phyloP scores from a whole-genome alignment of 2,329 filamentous ascomycete species.

The Colletotrichum zoysiae region DNA sequence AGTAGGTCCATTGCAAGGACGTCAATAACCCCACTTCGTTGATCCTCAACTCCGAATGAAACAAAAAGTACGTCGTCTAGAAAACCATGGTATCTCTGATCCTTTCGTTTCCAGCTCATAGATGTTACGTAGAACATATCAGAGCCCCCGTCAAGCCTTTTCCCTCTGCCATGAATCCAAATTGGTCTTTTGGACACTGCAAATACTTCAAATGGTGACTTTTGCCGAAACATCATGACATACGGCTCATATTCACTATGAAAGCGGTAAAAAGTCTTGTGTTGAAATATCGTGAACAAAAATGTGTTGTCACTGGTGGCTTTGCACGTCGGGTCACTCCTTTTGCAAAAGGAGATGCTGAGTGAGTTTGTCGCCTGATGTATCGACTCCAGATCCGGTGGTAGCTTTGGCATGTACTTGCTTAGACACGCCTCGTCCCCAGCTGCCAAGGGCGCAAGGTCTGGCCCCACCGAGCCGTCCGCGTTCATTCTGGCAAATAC shows the following conservation, averaged over 20 bases:
- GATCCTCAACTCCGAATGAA: slow-evolving; percentile 69
- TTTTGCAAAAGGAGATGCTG: slow-evolving; percentile 65
- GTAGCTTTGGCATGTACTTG: slow-evolving; percentile 58
- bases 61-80: slow-evolving; percentile 68
- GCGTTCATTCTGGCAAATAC: slow-evolving; percentile 59
- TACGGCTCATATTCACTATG: slow-evolving; percentile 69
- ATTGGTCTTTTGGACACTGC: slow-evolving; percentile 63
- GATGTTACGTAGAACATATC: slow-evolving; percentile 71
- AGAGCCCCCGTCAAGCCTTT: slow-evolving; percentile 51
- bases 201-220: slow-evolving; percentile 62
- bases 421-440: slow-evolving; percentile 61
- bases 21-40: slow-evolving; percentile 62
- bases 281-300: slow-evolving; percentile 66
- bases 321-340: slow-evolving; percentile 58
- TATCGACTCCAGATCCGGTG: slow-evolving; percentile 57
- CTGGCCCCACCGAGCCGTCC: slow-evolving; percentile 61
- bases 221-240: slow-evolving; percentile 62
- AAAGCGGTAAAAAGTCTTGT: slow-evolving; percentile 62
- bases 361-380: slow-evolving; percentile 73
- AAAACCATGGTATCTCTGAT: slow-evolving; percentile 66
- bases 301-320: slow-evolving; percentile 63
- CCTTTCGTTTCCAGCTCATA: slow-evolving; percentile 65
- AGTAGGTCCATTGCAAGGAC: slow-evolving; percentile 63
- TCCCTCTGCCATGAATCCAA: slow-evolving; percentile 66
- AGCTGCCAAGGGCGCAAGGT: slow-evolving; percentile 57